Evolutionary conservation across 441 rosid genomes (phyloP), one percentile per base, ranked within the genome.

Genomic region (Brassica balearica): DNA sequence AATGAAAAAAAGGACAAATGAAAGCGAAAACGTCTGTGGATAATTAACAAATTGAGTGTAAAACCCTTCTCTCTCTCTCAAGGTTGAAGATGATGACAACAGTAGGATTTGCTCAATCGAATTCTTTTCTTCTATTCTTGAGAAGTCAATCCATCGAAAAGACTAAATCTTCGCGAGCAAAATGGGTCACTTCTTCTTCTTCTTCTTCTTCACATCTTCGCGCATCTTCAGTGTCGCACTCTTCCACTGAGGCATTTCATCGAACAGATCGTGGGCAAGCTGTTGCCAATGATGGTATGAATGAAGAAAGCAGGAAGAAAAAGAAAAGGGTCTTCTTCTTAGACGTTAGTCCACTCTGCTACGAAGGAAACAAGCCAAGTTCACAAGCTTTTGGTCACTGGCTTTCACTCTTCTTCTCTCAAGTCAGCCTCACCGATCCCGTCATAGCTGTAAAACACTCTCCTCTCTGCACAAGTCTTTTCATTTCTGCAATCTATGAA

Each of bases 321-420:
- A 91, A 82, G 85, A 87, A 79, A 85, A 92, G 95, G 88, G 92
- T 91, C 3, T 94, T 92, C 85, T 86, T 94, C 77, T 82, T 92
- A 86, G 99, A 95, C 73, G 93, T 89, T 11, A 90, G 94, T 80
- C 97, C 97, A 53, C 87, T 95, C 32, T 91, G 97, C 84, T 92
- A 90, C 61, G 89, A 83, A 20, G 97, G 94, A 81, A 90, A 84
- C 84, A 88, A 82, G 5, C 97, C 96, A 2, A 88, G 95, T 81
- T 88, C 92, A 32, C 83, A 78, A 2, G 83, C 91, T 71, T 95
- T 90, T 60, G 90, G 85, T 69, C 84, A 84, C 51, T 95, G 99
- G 99, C 61, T 91, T 22, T 89, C 97, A 77, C 91, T 94, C 56
- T 90, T 94, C 86, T 87, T 94, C 82, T 82, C 88, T 68, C 90